Conservation (phyloP, 2,329 filamentous ascomycete species). For the Eurotiales sp. region DNA sequence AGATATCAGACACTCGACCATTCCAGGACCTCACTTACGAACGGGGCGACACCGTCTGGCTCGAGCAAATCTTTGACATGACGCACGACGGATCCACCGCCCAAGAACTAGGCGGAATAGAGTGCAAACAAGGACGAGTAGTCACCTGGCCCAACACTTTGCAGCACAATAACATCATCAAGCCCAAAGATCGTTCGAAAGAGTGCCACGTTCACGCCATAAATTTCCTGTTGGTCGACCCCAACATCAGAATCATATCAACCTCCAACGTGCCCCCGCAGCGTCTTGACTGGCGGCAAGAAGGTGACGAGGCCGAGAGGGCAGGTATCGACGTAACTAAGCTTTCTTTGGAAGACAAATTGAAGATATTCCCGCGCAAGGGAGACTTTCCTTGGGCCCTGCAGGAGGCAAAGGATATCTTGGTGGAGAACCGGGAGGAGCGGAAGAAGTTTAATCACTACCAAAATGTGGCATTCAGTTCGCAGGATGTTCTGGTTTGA, state of each 20-base stretch:
- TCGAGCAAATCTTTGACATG: slow-evolving; percentile 27
- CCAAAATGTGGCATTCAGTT: slow-evolving; percentile 29
- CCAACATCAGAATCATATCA: slow-evolving; percentile 50
- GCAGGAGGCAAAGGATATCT: slow-evolving; percentile 36
- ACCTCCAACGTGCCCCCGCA: slow-evolving; percentile 54
- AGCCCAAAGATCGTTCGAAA: slow-evolving; percentile 47
- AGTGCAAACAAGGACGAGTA: slow-evolving; percentile 19
- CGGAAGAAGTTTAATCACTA: slow-evolving; percentile 25
- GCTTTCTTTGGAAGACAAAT: slow-evolving; percentile 21
- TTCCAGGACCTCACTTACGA: slow-evolving; percentile 30
- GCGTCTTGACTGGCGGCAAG: slow-evolving; percentile 44
- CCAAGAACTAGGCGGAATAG: slow-evolving; percentile 23
- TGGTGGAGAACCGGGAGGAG: slow-evolving; percentile 24
- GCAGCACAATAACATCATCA: slow-evolving; percentile 53
- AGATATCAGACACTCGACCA: slow-evolving; percentile 29
- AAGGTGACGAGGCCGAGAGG: slow-evolving; percentile 15
- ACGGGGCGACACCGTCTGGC: slow-evolving; percentile 27
- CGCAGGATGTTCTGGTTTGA: slow-evolving; percentile 19
- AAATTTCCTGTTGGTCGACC: slow-evolving; percentile 59
- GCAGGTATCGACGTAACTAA: slow-evolving; percentile 20
- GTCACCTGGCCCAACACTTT: slow-evolving; percentile 33
- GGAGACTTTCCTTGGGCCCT: slow-evolving; percentile 30
- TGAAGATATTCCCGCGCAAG: slow-evolving; percentile 15
- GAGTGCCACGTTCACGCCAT: slow-evolving; percentile 54
- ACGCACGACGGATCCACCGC: slow-evolving; percentile 23